These are phyloP conservation scores for Mycena kentingensis DNA, from an alignment of 768 basidiomycete species.

Conservation along the genomic window DNA sequence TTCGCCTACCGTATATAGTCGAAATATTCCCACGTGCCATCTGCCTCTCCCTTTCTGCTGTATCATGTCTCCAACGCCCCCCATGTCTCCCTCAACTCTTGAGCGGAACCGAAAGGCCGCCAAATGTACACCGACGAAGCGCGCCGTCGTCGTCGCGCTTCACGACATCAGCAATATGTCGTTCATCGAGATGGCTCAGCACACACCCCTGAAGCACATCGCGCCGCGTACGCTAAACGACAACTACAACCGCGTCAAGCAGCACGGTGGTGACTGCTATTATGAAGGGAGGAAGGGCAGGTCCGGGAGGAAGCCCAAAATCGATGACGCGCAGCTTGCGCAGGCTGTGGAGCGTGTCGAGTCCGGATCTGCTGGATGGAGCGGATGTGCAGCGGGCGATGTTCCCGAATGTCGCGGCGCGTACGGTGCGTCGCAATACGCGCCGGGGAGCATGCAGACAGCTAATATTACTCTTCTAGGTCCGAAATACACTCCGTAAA, in stretches of 20 bases:
- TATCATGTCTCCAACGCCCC: too few species aligned
- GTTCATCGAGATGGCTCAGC: too few species aligned
- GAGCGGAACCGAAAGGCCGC: too few species aligned
- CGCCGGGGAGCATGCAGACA: background rate
- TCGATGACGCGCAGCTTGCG: background rate
- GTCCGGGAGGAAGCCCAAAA: background rate
- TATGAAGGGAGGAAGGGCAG: background rate
- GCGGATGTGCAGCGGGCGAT: background rate
- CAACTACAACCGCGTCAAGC: background rate
- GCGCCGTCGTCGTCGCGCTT: too few species aligned
- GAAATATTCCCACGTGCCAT: too few species aligned
- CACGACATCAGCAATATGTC: too few species aligned
- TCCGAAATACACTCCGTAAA: background rate
- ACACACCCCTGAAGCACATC: too few species aligned
- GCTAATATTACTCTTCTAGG: background rate
- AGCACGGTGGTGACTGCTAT: background rate
- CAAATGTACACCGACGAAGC: too few species aligned
- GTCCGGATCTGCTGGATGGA: background rate
- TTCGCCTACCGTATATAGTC: too few species aligned
- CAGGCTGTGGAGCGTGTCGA: background rate
- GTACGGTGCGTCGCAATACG: background rate
- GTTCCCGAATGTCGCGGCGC: background rate
- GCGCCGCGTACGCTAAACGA: too few species aligned
- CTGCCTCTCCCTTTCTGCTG: too few species aligned
- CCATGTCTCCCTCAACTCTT: too few species aligned